phyloP scores from a whole-genome alignment of 345 rosid genomes.

The Odontarrhena argentea region DNA sequence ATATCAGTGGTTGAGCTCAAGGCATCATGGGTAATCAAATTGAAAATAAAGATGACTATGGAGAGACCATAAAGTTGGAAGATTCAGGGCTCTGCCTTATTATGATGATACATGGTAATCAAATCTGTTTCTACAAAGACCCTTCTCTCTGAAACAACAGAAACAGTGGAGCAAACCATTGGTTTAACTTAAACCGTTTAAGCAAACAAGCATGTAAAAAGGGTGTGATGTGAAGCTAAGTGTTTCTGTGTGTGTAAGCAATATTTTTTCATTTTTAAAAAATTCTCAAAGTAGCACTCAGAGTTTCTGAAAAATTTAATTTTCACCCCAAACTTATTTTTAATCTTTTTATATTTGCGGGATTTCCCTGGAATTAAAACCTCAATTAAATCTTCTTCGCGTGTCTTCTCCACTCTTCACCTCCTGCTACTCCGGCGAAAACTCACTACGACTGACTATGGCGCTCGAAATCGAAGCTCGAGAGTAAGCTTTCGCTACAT shows the following conservation, averaged over 20 bases:
- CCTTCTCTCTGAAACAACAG: too few species aligned
- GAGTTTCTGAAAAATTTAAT: not conserved
- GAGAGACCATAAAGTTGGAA: too few species aligned
- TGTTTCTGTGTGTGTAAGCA: not conserved
- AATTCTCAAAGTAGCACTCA: not conserved
- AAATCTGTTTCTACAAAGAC: too few species aligned
- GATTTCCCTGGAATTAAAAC: not conserved
- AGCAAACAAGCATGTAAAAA: too few species aligned
- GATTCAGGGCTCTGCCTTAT: too few species aligned
- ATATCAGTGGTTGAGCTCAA: too few species aligned
- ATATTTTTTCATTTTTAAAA: not conserved
- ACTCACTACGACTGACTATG: slow-evolving; percentile 46
- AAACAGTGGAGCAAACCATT: too few species aligned
- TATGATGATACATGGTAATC: too few species aligned
- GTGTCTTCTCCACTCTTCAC: not conserved
- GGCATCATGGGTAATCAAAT: too few species aligned
- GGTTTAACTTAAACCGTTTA: too few species aligned
- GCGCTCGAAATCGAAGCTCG: slow-evolving; percentile 94
- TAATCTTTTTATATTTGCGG: not conserved
- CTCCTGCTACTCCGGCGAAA: slow-evolving; percentile 34
- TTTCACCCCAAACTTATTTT: not conserved
- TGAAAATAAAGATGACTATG: too few species aligned
- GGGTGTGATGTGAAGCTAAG: too few species aligned
- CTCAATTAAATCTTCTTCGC: slow-evolving; percentile 8
- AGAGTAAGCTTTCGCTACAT: slow-evolving; percentile 56